These are phyloP conservation scores for Hypoxylon fragiforme DNA, from an alignment of 495 filamentous ascomycete species.

Conservation along the genomic window DNA sequence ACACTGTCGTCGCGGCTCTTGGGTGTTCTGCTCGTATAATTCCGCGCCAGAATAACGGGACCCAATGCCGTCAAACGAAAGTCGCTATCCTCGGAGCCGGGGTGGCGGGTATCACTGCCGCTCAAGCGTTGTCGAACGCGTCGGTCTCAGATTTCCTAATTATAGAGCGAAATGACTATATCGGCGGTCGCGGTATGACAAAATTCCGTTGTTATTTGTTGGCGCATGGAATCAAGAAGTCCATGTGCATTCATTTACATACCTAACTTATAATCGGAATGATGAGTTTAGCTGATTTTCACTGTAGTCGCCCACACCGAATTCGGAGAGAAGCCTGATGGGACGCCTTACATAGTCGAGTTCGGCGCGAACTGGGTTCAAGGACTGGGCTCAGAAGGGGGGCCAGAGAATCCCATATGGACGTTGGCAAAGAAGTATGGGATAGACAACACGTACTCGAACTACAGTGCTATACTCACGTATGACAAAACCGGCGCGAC, in stretches of 20 bases:
- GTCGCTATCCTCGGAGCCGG: conserved; percentile 60
- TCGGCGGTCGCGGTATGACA: conserved; percentile 58
- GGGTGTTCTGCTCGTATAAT: conserved; percentile 2
- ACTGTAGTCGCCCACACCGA: conserved; percentile 47
- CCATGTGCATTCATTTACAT: too few species aligned
- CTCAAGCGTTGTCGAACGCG: conserved; percentile 66
- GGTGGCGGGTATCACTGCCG: conserved; percentile 71
- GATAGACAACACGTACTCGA: conserved; percentile 63
- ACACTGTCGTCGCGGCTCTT: conserved; percentile 18
- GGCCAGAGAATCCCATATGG: conserved; percentile 73
- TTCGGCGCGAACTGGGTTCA: conserved; percentile 77
- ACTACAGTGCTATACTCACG: conserved; percentile 63
- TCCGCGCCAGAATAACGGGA: conserved; percentile 1
- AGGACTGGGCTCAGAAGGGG: conserved; percentile 60
- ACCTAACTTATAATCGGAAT: background rate
- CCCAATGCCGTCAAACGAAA: conserved; percentile 42
- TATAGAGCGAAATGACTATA: conserved; percentile 65
- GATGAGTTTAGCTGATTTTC: background rate
- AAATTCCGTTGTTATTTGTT: background rate
- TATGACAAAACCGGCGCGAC: conserved; percentile 59
- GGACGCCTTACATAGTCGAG: conserved; percentile 64
- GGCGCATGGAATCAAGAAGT: background rate
- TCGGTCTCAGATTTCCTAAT: conserved; percentile 71
- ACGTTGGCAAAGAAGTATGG: conserved; percentile 66
- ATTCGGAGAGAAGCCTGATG: conserved; percentile 58